Evolutionary conservation across 768 basidiomycete genomes (phyloP), one percentile per base, ranked within the genome.

Genomic region (Suillus ampliporus): DNA sequence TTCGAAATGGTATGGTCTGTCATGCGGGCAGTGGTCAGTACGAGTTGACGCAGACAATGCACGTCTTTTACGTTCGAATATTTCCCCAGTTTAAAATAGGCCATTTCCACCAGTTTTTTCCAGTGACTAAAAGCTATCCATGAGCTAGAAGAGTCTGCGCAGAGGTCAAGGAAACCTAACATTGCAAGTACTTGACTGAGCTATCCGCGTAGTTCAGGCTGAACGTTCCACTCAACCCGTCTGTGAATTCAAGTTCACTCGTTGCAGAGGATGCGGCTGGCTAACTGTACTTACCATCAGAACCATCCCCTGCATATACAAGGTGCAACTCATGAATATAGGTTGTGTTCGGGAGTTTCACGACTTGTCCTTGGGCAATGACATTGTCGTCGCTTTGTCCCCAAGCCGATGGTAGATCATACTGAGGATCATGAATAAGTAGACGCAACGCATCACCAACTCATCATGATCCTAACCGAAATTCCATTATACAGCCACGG

Each of bases 271-370:
- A 14, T 43, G 14, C 23, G 40, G 41, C 23, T 47, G 46, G 53
- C n/a, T 46, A 51, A 17, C 35, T n/a, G 34, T 37, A 64, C 77
- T 58, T 47, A 78, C 80, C 62, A n/a, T 74, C 69, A 1, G 48
- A 61, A 7, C 75, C 77, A 52, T 82, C 81, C 28, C 80, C 81
- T 23, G 82, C 76, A 65, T 84, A 85, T 13, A 84, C 64, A 56
- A 84, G 73, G 61, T 84, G 82, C 28, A 86, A 67, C 62, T 85
- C 77, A 62, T 85, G 84, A 1, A 78, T 74, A 62, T 70, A 76
- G 0, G 76, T 77, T n/a, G 73, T 68, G 0, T 69, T 57, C 9
- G 68, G 58, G 21, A 81, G 69, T 7, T 71, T 62, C 14, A 86
- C 56, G 5, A 78, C 69, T 61, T 86, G 84, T 2, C 77, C 77